Conservation (phyloP, 2,329 filamentous ascomycete species). For the Diaporthe destruens region DNA sequence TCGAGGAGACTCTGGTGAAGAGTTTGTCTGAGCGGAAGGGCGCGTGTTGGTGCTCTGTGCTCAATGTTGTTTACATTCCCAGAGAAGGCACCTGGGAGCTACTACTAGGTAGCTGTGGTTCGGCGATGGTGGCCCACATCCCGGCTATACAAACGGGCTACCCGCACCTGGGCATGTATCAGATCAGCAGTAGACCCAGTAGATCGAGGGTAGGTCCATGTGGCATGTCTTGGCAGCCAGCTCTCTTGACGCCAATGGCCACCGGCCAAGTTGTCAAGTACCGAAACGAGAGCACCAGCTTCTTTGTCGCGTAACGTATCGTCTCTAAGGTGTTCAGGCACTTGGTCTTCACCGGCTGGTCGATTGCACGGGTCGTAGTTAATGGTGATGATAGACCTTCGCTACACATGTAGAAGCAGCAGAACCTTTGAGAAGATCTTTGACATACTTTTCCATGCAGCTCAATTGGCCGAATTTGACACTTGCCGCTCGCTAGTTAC, state of each 20-base stretch:
- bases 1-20: neutral
- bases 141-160: conserved; percentile 6
- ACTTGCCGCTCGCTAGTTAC: neutral
- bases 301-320: neutral
- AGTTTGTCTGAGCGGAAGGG: neutral
- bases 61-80: conserved; percentile 2
- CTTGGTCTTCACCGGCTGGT: neutral
- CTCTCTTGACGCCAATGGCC: neutral
- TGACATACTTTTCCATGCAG: neutral
- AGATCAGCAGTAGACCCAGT: conserved; percentile 14
- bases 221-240: conserved; percentile 16
- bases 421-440: neutral
- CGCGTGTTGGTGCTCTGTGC: neutral
- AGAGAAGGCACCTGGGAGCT: no score
- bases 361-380: neutral
- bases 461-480: neutral
- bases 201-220: conserved; percentile 16
- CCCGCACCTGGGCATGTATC: conserved; percentile 11
- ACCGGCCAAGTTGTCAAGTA: conserved; percentile 1
- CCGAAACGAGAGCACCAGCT: conserved; percentile 14
- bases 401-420: no score
- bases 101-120: no score
- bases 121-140: conserved; percentile 18
- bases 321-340: neutral
- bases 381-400: neutral